Evolutionary conservation across 805 yeast genomes (phyloP), one percentile per base, ranked within the genome.

Genomic region (Wickerhamomyces bisporus): DNA sequence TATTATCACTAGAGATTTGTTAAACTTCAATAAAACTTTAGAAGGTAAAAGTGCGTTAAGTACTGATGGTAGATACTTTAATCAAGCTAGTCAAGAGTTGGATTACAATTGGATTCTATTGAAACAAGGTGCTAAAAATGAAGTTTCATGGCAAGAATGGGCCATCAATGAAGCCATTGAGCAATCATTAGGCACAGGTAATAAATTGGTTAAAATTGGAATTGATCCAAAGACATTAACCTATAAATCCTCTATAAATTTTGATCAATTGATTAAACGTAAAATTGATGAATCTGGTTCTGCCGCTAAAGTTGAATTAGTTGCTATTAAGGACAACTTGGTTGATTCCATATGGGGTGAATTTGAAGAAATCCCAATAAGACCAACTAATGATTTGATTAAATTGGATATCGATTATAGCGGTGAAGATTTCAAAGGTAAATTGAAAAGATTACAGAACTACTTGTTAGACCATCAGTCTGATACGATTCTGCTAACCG

Each of bases 41-140:
- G 64, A 62, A 10, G 86, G 87, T 1, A 74, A 77, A 33, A 94
- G 96, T 12, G 85, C 83, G 0, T 64, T 93, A 35, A 79, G 95
- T 8, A 93, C 98, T 0, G 98, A 93, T 61, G 98, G 98, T 2
- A 71, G 98, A 47, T 93, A 93, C 64, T 93, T 87, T 60, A 67
- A 86, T 42, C 98, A 93, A 63, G 98, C 98, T 1, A 77, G 73
- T 17, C 76, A 81, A 41, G 93, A 93, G 62, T 66, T 93, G 39
- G 94, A 86, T 57, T 53, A 61, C 27, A 78, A 79, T 53, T 93
- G 98, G 98, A 61, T 64, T 2, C 62, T 93, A 32, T 68, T 93
- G 42, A 88, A 83, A 55, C 94, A 82, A 57, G 95, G 95, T 4
- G 65, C 70, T 26, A 70, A 73, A n/a, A 84, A 80, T 24, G 73